A percentile compares a stretch with the other conserved stretches of the same genome.
Conservation (phyloP, 768 basidiomycete species). For the Tricholoma saponaceum region DNA sequence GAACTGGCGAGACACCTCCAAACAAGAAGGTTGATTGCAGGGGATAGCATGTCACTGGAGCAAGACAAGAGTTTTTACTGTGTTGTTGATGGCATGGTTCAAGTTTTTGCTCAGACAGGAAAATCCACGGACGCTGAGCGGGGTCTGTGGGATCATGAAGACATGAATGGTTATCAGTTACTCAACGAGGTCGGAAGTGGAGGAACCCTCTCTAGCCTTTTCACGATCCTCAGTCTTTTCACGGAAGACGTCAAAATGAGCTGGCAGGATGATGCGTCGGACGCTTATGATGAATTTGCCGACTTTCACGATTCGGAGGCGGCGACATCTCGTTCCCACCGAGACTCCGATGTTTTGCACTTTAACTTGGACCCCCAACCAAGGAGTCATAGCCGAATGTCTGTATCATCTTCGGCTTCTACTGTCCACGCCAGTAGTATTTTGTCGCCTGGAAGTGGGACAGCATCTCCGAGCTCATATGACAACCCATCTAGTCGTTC, state of each 20-base stretch:
- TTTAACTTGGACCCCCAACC: slow-evolving; percentile 40
- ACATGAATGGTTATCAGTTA: slow-evolving; percentile 93
- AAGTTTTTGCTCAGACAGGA: slow-evolving; percentile 80
- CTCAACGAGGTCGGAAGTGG: slow-evolving; percentile 96
- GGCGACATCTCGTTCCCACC: slow-evolving; percentile 24
- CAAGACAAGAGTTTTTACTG: slow-evolving; percentile 96
- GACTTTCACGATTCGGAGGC: slow-evolving; percentile 15
- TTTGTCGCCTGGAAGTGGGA: slow-evolving; percentile 22
- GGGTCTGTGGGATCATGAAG: slow-evolving; percentile 74
- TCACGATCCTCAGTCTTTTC: slow-evolving; percentile 95
- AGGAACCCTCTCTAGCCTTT: slow-evolving; percentile 91
- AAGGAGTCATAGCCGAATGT: slow-evolving; percentile 36
- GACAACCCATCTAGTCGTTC: slow-evolving; percentile 16
- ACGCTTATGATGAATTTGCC: slow-evolving; percentile 24
- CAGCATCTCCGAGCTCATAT: slow-evolving; percentile 24
- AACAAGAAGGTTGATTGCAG: slow-evolving; percentile 91
- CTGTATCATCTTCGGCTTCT: slow-evolving; percentile 61
- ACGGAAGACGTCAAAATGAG: slow-evolving; percentile 91
- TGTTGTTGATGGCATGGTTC: slow-evolving; percentile 95
- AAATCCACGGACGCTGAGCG: slow-evolving; percentile 42
- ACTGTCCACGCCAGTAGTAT: slow-evolving; percentile 53
- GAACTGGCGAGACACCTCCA: slow-evolving; percentile 95
- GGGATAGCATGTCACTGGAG: slow-evolving; percentile 88
- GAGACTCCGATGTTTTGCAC: slow-evolving; percentile 64
- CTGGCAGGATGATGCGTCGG: slow-evolving; percentile 71